Conservation (phyloP, 768 basidiomycete genomes). For the Leccinum imitatum region DNA sequence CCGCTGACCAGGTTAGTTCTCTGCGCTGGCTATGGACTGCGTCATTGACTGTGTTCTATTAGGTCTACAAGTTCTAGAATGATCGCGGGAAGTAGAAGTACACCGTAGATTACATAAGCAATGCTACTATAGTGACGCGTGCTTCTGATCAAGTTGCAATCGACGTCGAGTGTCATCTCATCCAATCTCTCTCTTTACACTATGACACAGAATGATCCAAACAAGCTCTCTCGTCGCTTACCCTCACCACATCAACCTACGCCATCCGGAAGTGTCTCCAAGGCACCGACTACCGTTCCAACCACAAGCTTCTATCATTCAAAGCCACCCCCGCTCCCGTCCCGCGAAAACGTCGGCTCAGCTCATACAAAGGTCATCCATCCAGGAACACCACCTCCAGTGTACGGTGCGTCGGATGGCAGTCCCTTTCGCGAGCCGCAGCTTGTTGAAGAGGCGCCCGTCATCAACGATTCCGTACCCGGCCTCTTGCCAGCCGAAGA, state of each 20-base stretch:
- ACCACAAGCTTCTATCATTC: conserved; percentile 31
- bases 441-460: conserved; percentile 45
- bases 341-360: conserved; percentile 36
- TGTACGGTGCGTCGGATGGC: conserved; percentile 22
- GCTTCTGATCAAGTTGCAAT: conserved; percentile 24
- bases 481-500: conserved; percentile 38
- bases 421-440: conserved; percentile 54
- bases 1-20: conserved; percentile 70
- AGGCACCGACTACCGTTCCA: conserved; percentile 24
- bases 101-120: conserved; percentile 31
- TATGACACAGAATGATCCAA: conserved; percentile 51
- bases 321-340: conserved; percentile 38
- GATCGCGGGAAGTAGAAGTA: conserved; percentile 9
- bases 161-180: conserved; percentile 12
- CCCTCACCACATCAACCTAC: conserved; percentile 47
- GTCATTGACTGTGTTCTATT: neutral
- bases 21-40: neutral
- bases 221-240: conserved; percentile 33
- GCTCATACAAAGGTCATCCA: conserved; percentile 37
- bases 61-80: conserved; percentile 44
- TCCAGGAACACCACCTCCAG: conserved; percentile 28
- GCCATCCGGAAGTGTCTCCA: conserved; percentile 32
- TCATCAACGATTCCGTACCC: conserved; percentile 37
- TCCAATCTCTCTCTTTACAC: conserved; percentile 4
- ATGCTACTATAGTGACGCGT: conserved; percentile 24